Evolutionary conservation across 2,329 filamentous ascomycete genomes (phyloP).

Genomic region (Colletotrichum sp.): DNA sequence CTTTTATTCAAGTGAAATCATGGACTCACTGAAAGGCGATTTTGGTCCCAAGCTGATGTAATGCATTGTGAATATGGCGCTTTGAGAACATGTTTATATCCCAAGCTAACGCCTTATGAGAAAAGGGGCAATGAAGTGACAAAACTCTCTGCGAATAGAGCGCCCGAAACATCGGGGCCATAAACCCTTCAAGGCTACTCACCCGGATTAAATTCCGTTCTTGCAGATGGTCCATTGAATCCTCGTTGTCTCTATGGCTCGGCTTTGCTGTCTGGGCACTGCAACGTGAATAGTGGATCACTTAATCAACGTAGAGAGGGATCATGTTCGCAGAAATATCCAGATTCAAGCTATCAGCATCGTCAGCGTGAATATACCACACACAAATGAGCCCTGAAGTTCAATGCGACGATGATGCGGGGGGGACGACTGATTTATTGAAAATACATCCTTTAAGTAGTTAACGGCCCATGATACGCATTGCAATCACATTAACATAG

Average conservation of each 20-base stretch:
- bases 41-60: fast-evolving
- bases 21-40: too few species aligned
- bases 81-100: background rate
- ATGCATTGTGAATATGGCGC: fast-evolving
- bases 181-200: background rate
- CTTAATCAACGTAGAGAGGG: fast-evolving
- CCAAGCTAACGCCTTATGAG: fast-evolving
- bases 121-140: background rate
- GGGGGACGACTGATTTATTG: background rate
- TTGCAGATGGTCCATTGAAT: background rate
- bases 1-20: background rate
- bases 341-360: background rate
- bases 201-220: fast-evolving
- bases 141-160: too few species aligned
- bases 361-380: fast-evolving
- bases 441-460: fast-evolving
- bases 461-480: background rate
- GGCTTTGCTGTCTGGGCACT: background rate
- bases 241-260: fast-evolving
- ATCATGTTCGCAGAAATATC: fast-evolving
- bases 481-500: background rate
- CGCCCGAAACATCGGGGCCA: too few species aligned
- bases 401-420: too few species aligned
- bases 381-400: background rate
- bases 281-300: background rate